Evolutionary conservation across 108 stramenopile genomes (phyloP), one percentile per base, ranked within the genome.

Genomic region (Tribonema minus): DNA sequence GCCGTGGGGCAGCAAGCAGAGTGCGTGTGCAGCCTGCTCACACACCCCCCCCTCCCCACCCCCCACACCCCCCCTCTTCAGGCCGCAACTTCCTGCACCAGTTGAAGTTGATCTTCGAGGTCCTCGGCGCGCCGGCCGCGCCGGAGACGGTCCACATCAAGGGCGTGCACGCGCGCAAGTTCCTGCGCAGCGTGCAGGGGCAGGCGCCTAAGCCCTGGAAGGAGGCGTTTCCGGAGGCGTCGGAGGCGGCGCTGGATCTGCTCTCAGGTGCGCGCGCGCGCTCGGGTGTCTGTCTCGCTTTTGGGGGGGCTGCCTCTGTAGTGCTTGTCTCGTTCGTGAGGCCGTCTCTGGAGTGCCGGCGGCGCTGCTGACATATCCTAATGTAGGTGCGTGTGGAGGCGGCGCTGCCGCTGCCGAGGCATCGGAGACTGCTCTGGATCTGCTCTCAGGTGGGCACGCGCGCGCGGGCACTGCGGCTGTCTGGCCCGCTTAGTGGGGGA

Each of bases 91-190:
- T 88, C 76, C 70, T 96, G 40, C 92, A 99, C 72, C 98, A 99
- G 87, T 91, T 97, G 68, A 87, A 91, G 60, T 91, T 96, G 65
- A 95, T 96, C 67, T 97, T 97, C 84, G 67, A 86, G 67, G 83
- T 97, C 67, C 66, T 96, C 0, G 98, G 98, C 3, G 87, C 87
- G 12, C 98, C 98, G 1, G 23, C 1, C 4, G 67, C 68, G 28
- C 39, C 81, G 26, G 86, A 86, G 54, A 60, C 81, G 12, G 46
- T 31, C 1, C 84, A 86, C 69, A 85, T 86, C 67, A 27, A 58
- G 41, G 85, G 73, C 34, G 30, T 37, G n/a, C 84, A 89, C 68
- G 88, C 88, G 7, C 76, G 83, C 31, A 59, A 86, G 38, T 89
- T 88, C 58, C 26, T 89, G 31, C 32, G 37, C n/a, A 66, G 71